Conservation (phyloP, 116 monocot genomes). For the Papilionanthe hybrid region DNA sequence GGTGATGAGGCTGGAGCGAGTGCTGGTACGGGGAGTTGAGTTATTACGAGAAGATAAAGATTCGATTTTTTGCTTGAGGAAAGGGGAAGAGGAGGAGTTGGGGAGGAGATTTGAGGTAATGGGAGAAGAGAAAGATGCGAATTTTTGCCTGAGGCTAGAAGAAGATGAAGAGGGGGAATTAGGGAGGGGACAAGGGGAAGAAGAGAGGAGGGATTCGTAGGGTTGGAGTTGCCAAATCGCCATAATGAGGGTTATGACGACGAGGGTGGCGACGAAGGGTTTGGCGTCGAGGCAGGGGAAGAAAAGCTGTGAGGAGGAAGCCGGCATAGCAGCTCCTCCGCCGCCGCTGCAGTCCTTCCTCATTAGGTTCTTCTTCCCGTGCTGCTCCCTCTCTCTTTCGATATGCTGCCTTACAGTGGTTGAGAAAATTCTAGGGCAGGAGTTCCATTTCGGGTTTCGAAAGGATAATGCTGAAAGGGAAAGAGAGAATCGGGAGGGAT, state of each 20-base stretch:
- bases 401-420: background rate
- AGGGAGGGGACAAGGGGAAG: conserved; percentile 6
- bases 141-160: conserved; percentile 2
- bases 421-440: background rate
- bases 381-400: background rate
- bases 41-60: background rate
- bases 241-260: conserved; percentile 58
- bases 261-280: conserved; percentile 64
- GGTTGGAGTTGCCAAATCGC: conserved; percentile 85
- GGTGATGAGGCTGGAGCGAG: background rate
- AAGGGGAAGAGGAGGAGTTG: background rate
- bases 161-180: background rate
- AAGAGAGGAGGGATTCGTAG: conserved; percentile 53
- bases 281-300: conserved; percentile 61
- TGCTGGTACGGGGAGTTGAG: background rate
- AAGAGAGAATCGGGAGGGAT: background rate
- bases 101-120: background rate
- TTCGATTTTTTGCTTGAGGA: conserved; percentile 1
- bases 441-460: background rate
- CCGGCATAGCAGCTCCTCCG: conserved; percentile 23
- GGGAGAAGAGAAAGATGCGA: background rate
- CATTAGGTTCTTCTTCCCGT: conserved; percentile 9
- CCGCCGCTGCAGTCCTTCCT: conserved; percentile 26
- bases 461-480: background rate
- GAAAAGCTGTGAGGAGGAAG: background rate